These are phyloP conservation scores for Lentinula raphanica DNA, from an alignment of 768 basidiomycete species.

Conservation along the genomic window DNA sequence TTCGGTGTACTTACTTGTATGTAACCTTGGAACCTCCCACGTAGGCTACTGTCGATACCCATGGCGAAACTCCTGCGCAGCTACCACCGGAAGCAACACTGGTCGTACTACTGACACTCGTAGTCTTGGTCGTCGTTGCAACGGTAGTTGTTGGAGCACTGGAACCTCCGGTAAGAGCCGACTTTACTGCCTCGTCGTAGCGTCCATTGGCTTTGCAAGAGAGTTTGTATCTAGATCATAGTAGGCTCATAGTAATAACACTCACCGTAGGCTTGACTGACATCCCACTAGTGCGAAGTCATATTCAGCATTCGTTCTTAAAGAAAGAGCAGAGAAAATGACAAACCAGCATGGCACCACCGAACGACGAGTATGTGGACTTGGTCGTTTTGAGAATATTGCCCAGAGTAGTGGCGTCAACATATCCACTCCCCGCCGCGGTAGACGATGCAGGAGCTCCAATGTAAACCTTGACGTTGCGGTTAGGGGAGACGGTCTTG, in stretches of 20 bases:
- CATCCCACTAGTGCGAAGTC: conserved; percentile 24
- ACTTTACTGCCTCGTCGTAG: conserved; percentile 38
- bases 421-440: conserved; percentile 53
- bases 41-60: conserved; percentile 35
- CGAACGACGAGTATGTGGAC: conserved; percentile 47
- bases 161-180: conserved; percentile 26
- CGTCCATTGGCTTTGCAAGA: conserved; percentile 33
- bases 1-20: conserved; percentile 30
- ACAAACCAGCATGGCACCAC: conserved; percentile 36
- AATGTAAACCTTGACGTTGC: conserved; percentile 49
- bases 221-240: background rate
- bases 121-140: conserved; percentile 8
- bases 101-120: conserved; percentile 20
- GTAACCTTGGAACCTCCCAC: conserved; percentile 32
- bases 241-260: background rate
- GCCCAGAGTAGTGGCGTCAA: conserved; percentile 36
- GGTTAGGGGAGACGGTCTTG: conserved; percentile 45
- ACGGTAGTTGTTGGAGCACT: conserved; percentile 17
- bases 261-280: conserved; percentile 33
- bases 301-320: background rate
- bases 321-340: background rate
- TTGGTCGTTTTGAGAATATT: conserved; percentile 35
- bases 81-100: conserved; percentile 15
- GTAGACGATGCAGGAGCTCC: conserved; percentile 48
- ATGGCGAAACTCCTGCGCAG: conserved; percentile 39